Percentiles rank a stretch among this genome's conserved stretches.
Conservation (phyloP, 805 yeast genomes). For the Diddensiella caesifluorescens region DNA sequence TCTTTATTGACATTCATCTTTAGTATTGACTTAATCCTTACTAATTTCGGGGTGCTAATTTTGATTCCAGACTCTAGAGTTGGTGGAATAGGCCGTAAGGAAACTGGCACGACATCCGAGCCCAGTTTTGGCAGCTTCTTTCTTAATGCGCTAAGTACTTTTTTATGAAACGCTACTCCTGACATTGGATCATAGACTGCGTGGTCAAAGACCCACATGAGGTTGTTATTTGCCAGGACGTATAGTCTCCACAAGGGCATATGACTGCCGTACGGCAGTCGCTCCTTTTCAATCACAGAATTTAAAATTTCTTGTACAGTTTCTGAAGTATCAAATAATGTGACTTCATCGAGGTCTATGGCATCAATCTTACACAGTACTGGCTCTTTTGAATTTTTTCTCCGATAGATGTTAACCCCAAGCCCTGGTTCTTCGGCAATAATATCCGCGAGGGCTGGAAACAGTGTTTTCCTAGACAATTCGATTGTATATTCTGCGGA, state of each 20-base stretch:
- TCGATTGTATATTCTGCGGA: conserved; percentile 12
- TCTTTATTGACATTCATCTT: not conserved
- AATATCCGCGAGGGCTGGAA: conserved; percentile 11
- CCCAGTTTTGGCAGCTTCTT: conserved; percentile 1
- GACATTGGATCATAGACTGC: conserved; percentile 22
- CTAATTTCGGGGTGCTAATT: conserved; percentile 7
- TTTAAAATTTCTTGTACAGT: conserved; percentile 7
- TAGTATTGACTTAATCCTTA: not conserved
- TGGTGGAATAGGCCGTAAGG: not conserved
- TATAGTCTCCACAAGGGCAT: conserved; percentile 22
- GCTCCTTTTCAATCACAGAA: conserved; percentile 1
- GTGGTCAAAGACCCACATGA: conserved; percentile 24
- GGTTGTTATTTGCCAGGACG: conserved; percentile 8
- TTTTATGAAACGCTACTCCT: conserved; percentile 20
- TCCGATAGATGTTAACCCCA: conserved; percentile 2
- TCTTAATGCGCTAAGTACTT: conserved; percentile 4
- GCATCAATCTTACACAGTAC: too few species aligned
- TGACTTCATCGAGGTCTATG: too few species aligned
- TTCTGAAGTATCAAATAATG: too few species aligned
- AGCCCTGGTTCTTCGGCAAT: conserved; percentile 13
- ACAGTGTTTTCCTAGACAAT: conserved; percentile 6
- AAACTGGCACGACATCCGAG: not conserved
- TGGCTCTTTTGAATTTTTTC: too few species aligned
- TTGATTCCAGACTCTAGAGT: conserved; percentile 4
- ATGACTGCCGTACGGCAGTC: conserved; percentile 7